A percentile compares a stretch with the other conserved stretches of the same genome.
These are phyloP conservation scores for Trametopsis cervina DNA, from an alignment of 768 basidiomycete species.

Conservation along the genomic window DNA sequence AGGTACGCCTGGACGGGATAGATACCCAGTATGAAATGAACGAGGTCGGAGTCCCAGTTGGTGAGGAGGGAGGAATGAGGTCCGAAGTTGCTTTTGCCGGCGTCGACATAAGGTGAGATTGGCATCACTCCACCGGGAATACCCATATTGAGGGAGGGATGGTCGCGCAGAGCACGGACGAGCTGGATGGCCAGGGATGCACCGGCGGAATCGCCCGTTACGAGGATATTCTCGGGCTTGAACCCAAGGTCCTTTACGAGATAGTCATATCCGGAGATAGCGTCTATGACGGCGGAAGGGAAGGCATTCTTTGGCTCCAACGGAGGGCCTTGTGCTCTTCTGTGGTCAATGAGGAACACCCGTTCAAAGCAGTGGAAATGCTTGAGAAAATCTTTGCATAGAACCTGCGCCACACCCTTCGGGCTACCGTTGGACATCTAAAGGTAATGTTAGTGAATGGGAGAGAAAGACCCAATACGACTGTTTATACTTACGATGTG, in stretches of 20 bases:
- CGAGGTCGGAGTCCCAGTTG: constrained; percentile 4
- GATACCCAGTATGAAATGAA: neutral
- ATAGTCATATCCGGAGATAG: constrained; percentile 41
- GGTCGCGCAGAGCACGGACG: constrained; percentile 28
- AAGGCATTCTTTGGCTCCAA: constrained; percentile 30
- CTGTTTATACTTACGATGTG: neutral
- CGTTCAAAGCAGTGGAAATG: constrained; percentile 12
- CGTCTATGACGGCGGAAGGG: constrained; percentile 47
- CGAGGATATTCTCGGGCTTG: constrained; percentile 33
- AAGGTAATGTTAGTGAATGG: neutral
- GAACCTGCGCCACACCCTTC: neutral
- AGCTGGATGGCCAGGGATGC: constrained; percentile 38
- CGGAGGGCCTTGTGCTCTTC: constrained; percentile 27
- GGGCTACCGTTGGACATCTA: neutral
- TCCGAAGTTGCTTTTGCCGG: constrained; percentile 10
- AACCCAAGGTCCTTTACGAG: constrained; percentile 36
- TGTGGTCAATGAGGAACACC: constrained; percentile 39
- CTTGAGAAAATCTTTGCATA: neutral
- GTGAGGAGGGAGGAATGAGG: neutral
- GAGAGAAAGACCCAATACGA: neutral
- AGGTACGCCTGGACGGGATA: constrained; percentile 6
- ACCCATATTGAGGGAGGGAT: constrained; percentile 13
- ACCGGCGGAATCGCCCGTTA: constrained; percentile 50
- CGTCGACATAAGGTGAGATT: constrained; percentile 25
- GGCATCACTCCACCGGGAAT: constrained; percentile 26